A percentile compares a stretch with the other conserved stretches of the same genome.
Conservation (phyloP, 441 rosid species). For the Populus hybrid region DNA sequence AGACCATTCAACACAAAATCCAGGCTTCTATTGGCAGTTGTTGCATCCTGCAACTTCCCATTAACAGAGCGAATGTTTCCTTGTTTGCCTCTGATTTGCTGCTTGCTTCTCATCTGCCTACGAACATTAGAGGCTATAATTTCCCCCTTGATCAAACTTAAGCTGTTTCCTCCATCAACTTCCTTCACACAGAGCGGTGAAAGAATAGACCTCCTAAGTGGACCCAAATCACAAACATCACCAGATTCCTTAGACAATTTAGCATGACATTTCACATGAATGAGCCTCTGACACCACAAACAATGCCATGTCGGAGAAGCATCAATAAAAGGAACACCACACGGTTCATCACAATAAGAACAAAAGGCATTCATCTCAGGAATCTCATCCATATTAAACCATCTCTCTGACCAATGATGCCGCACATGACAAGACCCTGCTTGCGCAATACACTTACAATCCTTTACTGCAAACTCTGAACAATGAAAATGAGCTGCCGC, state of each 20-base stretch:
- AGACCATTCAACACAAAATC: constrained; percentile 33
- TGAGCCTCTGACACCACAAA: constrained; percentile 66
- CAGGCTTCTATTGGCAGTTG: constrained; percentile 31
- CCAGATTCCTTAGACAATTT: constrained; percentile 63
- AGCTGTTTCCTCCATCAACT: constrained; percentile 27
- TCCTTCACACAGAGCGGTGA: constrained; percentile 60
- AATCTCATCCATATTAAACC: constrained; percentile 59
- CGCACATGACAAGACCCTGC: constrained; percentile 47
- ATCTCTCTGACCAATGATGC: constrained; percentile 69
- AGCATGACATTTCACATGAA: constrained; percentile 63
- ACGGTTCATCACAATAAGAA: constrained; percentile 62
- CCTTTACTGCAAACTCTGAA: constrained; percentile 50
- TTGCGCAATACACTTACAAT: constrained; percentile 65
- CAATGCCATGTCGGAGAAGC: constrained; percentile 73
- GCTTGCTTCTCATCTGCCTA: constrained; percentile 47
- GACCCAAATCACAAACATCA: constrained; percentile 59
- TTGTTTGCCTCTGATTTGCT: constrained; percentile 33
- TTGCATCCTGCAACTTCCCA: constrained; percentile 37
- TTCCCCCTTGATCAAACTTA: constrained; percentile 36
- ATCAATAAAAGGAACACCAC: constrained; percentile 63
- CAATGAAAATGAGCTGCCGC: constrained; percentile 63
- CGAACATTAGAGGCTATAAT: constrained; percentile 30
- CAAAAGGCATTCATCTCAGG: constrained; percentile 60
- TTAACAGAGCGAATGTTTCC: constrained; percentile 34
- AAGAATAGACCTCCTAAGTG: constrained; percentile 54